Evolutionary conservation across 2,329 filamentous ascomycete genomes (phyloP).

Genomic region (Aspergillus fischeri): DNA sequence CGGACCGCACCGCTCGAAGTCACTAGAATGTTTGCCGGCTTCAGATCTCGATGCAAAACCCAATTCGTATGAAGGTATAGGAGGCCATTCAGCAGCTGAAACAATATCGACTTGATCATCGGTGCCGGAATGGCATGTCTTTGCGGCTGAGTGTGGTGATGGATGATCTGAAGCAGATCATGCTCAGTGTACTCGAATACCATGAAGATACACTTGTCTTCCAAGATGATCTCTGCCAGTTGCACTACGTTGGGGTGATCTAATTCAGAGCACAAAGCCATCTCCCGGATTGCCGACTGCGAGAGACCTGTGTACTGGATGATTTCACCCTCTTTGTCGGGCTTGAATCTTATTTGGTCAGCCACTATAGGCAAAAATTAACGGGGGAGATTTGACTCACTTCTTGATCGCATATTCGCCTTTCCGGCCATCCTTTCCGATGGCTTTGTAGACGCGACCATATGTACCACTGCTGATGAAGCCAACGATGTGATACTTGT

Average conservation of each 20-base stretch:
- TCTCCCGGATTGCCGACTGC: slow-evolving; percentile 93
- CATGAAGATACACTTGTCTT: slow-evolving; percentile 99
- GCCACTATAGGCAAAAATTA: not conserved
- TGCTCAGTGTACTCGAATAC: slow-evolving; percentile 99
- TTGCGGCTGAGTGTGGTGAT: slow-evolving; percentile 89
- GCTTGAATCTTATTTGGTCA: slow-evolving; percentile 65
- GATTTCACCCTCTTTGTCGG: slow-evolving; percentile 94
- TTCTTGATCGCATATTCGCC: slow-evolving; percentile 98
- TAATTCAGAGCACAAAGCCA: slow-evolving; percentile 92
- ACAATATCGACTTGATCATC: slow-evolving; percentile 91
- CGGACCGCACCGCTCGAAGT: slow-evolving; percentile 85
- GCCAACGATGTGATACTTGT: slow-evolving; percentile 92
- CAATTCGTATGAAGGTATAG: slow-evolving; percentile 95
- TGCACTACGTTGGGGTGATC: slow-evolving; percentile 84
- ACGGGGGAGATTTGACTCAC: slow-evolving; percentile 41
- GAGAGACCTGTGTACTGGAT: slow-evolving; percentile 96
- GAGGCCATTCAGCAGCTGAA: slow-evolving; percentile 89
- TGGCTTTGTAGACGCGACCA: slow-evolving; percentile 94
- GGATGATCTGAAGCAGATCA: slow-evolving; percentile 94
- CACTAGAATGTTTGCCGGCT: slow-evolving; percentile 98
- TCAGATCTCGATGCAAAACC: slow-evolving; percentile 94
- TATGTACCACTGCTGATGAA: slow-evolving; percentile 99
- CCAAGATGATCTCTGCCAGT: slow-evolving; percentile 90
- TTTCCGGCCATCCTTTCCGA: slow-evolving; percentile 66
- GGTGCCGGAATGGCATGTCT: slow-evolving; percentile 81